phyloP scores from a whole-genome alignment of 805 yeast species.

The Candida orba region DNA sequence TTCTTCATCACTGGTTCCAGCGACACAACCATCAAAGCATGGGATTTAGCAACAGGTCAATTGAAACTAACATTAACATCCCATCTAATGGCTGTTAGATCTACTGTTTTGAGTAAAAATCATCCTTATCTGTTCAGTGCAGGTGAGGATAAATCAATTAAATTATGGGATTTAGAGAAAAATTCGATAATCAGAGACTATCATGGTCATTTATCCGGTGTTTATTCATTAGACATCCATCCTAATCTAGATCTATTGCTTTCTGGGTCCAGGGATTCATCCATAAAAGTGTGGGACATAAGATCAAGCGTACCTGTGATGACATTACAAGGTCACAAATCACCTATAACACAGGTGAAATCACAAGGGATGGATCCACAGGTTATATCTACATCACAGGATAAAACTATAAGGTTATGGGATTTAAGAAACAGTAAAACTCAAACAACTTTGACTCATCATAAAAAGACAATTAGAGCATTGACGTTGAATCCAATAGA shows the following conservation, averaged over 20 bases:
- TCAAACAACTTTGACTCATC: conserved; percentile 71
- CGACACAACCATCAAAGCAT: conserved; percentile 81
- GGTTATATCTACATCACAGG: conserved; percentile 74
- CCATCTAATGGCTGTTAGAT: conserved; percentile 84
- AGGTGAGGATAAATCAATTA: conserved; percentile 86
- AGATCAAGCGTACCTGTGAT: conserved; percentile 69
- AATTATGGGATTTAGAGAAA: conserved; percentile 94
- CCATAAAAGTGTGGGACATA: conserved; percentile 90
- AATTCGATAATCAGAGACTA: conserved; percentile 77
- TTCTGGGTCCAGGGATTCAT: conserved; percentile 85
- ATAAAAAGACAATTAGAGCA: conserved; percentile 72
- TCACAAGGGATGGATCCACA: conserved; percentile 79
- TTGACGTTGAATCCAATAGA: conserved; percentile 63
- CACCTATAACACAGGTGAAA: conserved; percentile 62
- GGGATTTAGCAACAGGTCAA: conserved; percentile 76
- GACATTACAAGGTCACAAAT: conserved; percentile 75
- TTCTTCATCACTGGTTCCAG: conserved; percentile 92
- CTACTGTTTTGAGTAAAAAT: conserved; percentile 60
- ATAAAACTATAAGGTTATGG: conserved; percentile 83
- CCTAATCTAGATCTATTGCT: conserved; percentile 80
- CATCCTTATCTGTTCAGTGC: conserved; percentile 89
- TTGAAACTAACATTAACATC: conserved; percentile 78
- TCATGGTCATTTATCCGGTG: conserved; percentile 91
- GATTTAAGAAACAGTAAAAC: conserved; percentile 78
- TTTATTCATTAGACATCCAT: conserved; percentile 76